Percentiles rank a stretch among this genome's conserved stretches.
Conservation (phyloP, 2,329 filamentous ascomycete species). For the Epicoccum sorghinum region DNA sequence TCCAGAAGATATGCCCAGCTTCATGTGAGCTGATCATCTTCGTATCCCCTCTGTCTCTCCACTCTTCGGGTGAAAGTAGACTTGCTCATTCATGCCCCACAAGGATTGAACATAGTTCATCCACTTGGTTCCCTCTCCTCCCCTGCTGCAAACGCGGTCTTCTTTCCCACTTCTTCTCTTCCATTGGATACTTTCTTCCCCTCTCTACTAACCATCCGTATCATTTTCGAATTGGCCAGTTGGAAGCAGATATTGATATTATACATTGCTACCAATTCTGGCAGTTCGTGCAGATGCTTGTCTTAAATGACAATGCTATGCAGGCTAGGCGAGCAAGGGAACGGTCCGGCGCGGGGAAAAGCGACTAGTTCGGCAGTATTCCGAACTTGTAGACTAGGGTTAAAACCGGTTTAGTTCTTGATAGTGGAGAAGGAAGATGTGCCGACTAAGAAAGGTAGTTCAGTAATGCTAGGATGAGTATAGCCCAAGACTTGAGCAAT, state of each 20-base stretch:
- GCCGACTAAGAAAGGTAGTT: no score
- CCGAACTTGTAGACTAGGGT: neutral
- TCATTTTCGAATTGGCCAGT: no score
- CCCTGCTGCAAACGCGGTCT: no score
- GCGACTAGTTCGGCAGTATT: neutral
- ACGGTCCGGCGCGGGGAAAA: neutral
- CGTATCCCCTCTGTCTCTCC: neutral
- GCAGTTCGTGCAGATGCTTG: neutral
- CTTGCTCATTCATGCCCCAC: neutral
- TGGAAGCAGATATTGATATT: no score
- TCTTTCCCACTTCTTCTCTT: no score
- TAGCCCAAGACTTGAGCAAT: no score
- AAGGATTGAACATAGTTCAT: no score
- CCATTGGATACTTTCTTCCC: no score
- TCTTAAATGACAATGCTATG: neutral
- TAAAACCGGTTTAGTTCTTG: neutral
- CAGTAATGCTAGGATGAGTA: no score
- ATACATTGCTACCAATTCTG: neutral
- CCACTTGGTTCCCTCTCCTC: no score
- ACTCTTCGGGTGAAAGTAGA: neutral
- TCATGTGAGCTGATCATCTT: neutral
- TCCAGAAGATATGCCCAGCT: neutral
- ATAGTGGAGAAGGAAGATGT: no score
- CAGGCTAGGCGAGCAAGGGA: neutral
- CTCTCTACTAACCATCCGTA: no score